Conservation (phyloP, 805 yeast species). For the Ogataea degrootiae region DNA sequence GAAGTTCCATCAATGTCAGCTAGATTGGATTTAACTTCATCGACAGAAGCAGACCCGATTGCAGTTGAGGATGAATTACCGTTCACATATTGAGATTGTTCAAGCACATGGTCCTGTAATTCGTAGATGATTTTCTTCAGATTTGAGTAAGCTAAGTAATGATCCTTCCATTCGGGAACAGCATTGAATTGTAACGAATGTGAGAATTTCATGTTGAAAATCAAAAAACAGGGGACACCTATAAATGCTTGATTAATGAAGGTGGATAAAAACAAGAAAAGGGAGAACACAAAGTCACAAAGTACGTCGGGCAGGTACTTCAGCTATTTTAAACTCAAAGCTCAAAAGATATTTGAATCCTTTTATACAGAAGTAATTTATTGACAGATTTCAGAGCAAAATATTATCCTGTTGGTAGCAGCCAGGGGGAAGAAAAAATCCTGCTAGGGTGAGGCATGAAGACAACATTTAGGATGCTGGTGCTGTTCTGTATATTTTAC, state of each 20-base stretch:
- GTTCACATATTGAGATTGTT: constrained; percentile 12
- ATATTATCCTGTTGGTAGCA: too few species aligned
- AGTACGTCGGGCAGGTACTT: neutral
- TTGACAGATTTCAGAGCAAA: too few species aligned
- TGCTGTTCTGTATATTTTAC: too few species aligned
- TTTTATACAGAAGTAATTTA: too few species aligned
- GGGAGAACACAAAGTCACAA: neutral
- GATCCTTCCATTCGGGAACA: constrained; percentile 51
- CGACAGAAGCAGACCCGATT: constrained; percentile 7
- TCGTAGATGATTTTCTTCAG: constrained; percentile 54
- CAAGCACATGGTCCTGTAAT: constrained; percentile 37
- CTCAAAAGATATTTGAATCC: too few species aligned
- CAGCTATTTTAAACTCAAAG: too few species aligned
- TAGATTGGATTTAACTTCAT: constrained; percentile 12
- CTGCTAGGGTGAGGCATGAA: too few species aligned
- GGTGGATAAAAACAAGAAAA: neutral
- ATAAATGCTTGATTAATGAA: neutral
- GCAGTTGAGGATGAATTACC: constrained; percentile 11
- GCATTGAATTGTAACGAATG: constrained; percentile 36
- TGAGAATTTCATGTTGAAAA: constrained; percentile 40
- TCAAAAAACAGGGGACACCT: neutral
- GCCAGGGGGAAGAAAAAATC: too few species aligned
- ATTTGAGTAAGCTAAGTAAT: constrained; percentile 40
- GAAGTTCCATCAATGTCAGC: constrained; percentile 10
- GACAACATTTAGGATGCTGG: too few species aligned